Conservation (phyloP, 2,329 filamentous ascomycete species). For the Calonectria pseudoturangicola region DNA sequence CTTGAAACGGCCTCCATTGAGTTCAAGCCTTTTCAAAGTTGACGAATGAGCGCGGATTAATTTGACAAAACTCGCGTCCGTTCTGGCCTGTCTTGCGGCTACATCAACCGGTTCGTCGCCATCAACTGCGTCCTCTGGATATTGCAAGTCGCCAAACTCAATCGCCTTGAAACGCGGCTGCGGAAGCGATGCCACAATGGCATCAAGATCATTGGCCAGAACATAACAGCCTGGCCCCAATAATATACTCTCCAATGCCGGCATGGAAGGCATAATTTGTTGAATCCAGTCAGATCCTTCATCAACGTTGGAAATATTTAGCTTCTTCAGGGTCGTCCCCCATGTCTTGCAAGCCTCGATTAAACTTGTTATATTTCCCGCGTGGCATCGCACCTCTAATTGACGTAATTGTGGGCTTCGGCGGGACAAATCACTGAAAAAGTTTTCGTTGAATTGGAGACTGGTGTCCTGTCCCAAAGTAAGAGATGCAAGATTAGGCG, state of each 20-base stretch:
- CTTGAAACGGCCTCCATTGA: background rate
- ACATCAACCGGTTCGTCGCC: background rate
- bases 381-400: background rate
- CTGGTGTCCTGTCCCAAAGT: constrained; percentile 2
- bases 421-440: constrained; percentile 11
- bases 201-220: background rate
- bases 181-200: background rate
- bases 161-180: background rate
- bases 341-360: constrained; percentile 28
- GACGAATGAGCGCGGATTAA: constrained; percentile 24
- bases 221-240: background rate
- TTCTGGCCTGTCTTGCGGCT: background rate
- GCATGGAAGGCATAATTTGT: constrained; percentile 26
- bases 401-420: constrained; percentile 23
- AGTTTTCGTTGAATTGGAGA: background rate
- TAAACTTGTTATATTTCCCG: constrained; percentile 5
- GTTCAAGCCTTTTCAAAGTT: constrained; percentile 18
- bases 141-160: constrained; percentile 4
- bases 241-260: background rate
- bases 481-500: constrained; percentile 16
- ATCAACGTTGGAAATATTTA: background rate
- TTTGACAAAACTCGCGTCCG: background rate
- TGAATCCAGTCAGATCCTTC: background rate
- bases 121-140: background rate
- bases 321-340: constrained; percentile 29